Evolutionary conservation across 164 flowering plant species (phyloP).

Genomic region (Sextonia rubra): DNA sequence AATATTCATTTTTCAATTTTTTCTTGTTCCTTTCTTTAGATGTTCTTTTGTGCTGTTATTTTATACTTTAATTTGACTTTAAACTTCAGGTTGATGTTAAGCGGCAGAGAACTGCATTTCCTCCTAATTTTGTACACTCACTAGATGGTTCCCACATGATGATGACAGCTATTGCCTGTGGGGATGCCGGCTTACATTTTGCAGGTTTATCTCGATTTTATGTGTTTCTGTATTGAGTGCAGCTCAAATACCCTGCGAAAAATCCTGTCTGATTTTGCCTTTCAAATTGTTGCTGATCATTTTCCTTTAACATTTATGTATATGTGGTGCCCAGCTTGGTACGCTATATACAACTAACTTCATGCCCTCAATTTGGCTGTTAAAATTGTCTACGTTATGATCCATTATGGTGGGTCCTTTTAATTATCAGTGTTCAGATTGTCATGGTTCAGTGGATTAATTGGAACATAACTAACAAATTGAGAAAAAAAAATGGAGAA

Average conservation of each 20-base stretch:
- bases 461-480: too few relatives aligned
- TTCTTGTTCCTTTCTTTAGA: not conserved
- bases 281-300: too few relatives aligned
- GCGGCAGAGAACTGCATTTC: slow-evolving; percentile 89
- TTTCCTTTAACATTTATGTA: too few relatives aligned
- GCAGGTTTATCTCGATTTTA: slow-evolving; percentile 54
- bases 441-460: too few relatives aligned
- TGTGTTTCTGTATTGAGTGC: not conserved
- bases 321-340: too few relatives aligned
- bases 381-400: too few relatives aligned
- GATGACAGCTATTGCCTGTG: slow-evolving; percentile 97
- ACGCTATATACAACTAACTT: too few relatives aligned
- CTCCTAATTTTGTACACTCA: slow-evolving; percentile 96
- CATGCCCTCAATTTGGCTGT: too few relatives aligned
- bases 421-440: too few relatives aligned
- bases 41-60: not conserved
- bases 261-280: too few relatives aligned
- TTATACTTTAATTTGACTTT: not conserved
- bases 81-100: slow-evolving; percentile 57
- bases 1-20: not conserved
- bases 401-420: too few relatives aligned
- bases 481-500: too few relatives aligned
- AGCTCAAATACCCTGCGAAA: not conserved
- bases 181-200: slow-evolving; percentile 76
- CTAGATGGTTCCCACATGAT: slow-evolving; percentile 98